Evolutionary conservation across 352 stramenopile species (phyloP).

Genomic region (Pythium brassicae): DNA sequence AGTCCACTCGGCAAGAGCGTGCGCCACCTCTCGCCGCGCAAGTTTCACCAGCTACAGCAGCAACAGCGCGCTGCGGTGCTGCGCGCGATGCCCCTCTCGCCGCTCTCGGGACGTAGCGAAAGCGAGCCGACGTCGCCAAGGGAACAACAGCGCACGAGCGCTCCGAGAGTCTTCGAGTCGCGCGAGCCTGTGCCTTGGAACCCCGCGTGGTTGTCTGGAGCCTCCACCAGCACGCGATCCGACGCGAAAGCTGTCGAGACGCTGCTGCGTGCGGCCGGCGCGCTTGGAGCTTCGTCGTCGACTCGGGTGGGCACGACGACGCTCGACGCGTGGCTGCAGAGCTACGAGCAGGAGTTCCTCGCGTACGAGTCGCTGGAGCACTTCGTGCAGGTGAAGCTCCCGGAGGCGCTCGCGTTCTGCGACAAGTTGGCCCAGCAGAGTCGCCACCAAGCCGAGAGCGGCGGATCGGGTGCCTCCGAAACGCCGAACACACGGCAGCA

Average conservation of each 20-base stretch:
- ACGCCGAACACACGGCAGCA: background rate
- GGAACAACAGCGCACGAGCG: background rate
- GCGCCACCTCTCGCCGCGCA: constrained; percentile 39
- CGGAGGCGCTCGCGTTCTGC: constrained; percentile 38
- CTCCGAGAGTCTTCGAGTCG: background rate
- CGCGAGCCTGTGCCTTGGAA: constrained; percentile 24
- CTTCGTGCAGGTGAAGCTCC: constrained; percentile 44
- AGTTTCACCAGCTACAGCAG: constrained; percentile 37
- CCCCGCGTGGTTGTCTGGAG: constrained; percentile 20
- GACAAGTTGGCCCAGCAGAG: constrained; percentile 35
- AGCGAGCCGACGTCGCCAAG: background rate
- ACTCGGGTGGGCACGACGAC: constrained; percentile 16
- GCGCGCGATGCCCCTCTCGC: constrained; percentile 25
- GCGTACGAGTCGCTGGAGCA: constrained; percentile 45
- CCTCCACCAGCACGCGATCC: background rate
- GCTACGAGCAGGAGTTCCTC: constrained; percentile 39
- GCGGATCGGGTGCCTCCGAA: background rate
- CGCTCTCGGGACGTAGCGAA: constrained; percentile 12
- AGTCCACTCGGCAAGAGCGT: constrained; percentile 3
- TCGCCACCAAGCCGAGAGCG: background rate
- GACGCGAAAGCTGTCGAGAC: constrained; percentile 6
- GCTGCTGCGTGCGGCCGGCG: constrained; percentile 2
- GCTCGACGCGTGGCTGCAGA: constrained; percentile 38
- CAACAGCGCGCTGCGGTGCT: constrained; percentile 26
- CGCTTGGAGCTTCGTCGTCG: constrained; percentile 2